Conservation (phyloP, 768 basidiomycete species). For the Tubosaeta brunneosetosa region DNA sequence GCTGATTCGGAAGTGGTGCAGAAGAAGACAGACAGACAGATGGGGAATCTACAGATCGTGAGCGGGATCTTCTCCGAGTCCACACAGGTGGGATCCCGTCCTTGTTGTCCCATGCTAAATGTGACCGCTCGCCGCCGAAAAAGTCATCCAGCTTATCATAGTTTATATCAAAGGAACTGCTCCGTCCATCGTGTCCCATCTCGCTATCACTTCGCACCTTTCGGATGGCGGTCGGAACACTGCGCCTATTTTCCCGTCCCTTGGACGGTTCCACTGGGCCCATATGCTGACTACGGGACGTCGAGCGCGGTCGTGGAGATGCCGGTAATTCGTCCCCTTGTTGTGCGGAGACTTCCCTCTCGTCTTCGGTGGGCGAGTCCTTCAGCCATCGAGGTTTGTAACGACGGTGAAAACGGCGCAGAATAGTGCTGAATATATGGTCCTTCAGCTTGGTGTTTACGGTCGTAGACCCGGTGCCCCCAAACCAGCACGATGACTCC, state of each 20-base stretch:
- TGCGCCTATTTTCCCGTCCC: constrained; percentile 36
- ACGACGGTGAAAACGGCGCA: constrained; percentile 66
- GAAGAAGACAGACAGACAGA: constrained; percentile 22
- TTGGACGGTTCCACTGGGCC: constrained; percentile 37
- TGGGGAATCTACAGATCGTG: constrained; percentile 33
- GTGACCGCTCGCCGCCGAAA: constrained; percentile 15
- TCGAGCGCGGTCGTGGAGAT: constrained; percentile 11
- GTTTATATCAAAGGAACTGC: constrained; percentile 44
- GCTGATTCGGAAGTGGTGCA: constrained; percentile 27
- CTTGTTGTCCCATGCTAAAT: constrained; percentile 16
- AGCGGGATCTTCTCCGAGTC: constrained; percentile 40
- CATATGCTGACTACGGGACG: constrained; percentile 10
- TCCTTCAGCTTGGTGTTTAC: constrained; percentile 95
- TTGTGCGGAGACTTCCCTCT: constrained; percentile 45
- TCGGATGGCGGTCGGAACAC: constrained; percentile 41
- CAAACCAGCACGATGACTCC: constrained; percentile 55
- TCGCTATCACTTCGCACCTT: constrained; percentile 63
- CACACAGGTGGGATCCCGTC: constrained; percentile 24
- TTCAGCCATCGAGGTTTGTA: constrained; percentile 29
- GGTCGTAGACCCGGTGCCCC: constrained; percentile 86
- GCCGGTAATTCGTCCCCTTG: constrained; percentile 31
- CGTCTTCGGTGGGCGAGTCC: constrained; percentile 49
- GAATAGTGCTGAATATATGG: constrained; percentile 87
- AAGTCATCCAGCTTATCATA: constrained; percentile 24
- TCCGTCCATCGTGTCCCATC: constrained; percentile 33